Conservation (phyloP, 495 filamentous ascomycete genomes). For the Neurospora sp. region DNA sequence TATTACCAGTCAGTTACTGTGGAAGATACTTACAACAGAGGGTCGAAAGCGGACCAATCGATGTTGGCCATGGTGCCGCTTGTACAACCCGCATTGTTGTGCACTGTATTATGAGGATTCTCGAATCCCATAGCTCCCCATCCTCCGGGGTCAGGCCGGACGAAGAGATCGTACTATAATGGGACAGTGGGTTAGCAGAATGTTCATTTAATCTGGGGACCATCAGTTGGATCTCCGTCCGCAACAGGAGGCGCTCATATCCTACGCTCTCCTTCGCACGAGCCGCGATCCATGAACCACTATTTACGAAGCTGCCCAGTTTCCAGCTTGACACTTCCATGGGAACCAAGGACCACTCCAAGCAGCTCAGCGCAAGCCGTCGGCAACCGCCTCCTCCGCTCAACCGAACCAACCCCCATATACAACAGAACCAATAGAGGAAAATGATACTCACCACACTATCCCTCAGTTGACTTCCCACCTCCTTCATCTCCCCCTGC, state of each 20-base stretch:
- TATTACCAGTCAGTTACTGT: not conserved
- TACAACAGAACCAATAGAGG: not conserved
- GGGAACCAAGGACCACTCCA: not conserved
- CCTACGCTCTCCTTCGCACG: not conserved
- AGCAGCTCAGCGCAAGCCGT: not conserved
- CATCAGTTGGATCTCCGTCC: not conserved
- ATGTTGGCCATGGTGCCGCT: slow-evolving; percentile 20
- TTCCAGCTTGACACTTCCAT: not conserved
- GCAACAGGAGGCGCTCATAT: not conserved
- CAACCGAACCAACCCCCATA: not conserved
- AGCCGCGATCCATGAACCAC: not conserved
- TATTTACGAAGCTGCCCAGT: not conserved
- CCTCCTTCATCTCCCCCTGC: not conserved
- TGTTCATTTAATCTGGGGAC: not conserved
- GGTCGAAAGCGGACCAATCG: slow-evolving; percentile 26
- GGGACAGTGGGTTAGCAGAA: not conserved
- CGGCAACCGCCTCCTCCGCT: not conserved
- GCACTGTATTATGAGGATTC: slow-evolving; percentile 24
- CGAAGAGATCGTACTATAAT: slow-evolving; percentile 28
- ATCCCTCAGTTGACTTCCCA: not conserved
- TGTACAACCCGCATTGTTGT: slow-evolving; percentile 21
- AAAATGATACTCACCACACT: not conserved
- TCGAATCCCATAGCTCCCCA: slow-evolving; percentile 24
- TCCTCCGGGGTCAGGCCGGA: slow-evolving; percentile 11
- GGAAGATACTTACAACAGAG: slow-evolving; percentile 24